These are phyloP conservation scores for Monilinia polystroma DNA, from an alignment of 2,329 filamentous ascomycete species.

Conservation along the genomic window DNA sequence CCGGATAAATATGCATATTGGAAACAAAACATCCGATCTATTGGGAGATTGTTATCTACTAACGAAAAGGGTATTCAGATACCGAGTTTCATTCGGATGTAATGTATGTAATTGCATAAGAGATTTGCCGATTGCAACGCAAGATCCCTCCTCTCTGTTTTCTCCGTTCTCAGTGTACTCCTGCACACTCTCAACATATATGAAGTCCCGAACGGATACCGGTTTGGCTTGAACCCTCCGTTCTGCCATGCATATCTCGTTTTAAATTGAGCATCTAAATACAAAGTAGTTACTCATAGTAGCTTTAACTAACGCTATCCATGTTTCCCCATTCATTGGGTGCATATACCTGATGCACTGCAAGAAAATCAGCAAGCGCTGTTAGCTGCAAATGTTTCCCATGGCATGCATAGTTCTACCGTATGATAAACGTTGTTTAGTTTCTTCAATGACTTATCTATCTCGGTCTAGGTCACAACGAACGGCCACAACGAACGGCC, in stretches of 20 bases:
- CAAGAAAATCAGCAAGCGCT: neutral
- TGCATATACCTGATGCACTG: neutral
- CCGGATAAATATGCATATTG: conserved; percentile 11
- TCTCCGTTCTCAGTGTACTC: conserved; percentile 9
- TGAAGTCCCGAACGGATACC: conserved; percentile 12
- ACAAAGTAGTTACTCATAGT: neutral
- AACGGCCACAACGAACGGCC: conserved; percentile 1
- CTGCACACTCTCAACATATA: neutral
- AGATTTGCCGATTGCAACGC: conserved; percentile 15
- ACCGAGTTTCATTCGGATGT: conserved; percentile 19
- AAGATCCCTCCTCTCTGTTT: conserved; percentile 4
- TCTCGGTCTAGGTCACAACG: conserved; percentile 4
- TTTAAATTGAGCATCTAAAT: neutral
- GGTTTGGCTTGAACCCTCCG: conserved; percentile 8
- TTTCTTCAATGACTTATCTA: conserved; percentile 9
- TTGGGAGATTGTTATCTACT: conserved; percentile 5
- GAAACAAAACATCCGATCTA: conserved; percentile 1
- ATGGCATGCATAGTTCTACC: neutral
- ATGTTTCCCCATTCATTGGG: neutral
- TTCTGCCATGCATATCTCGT: conserved; percentile 1
- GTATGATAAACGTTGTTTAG: neutral
- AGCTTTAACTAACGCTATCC: neutral
- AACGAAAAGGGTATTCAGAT: conserved; percentile 8
- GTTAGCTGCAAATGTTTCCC: neutral
- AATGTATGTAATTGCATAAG: conserved; percentile 21